phyloP scores from a whole-genome alignment of 306 rosid species.

The Vigna trinervia region DNA sequence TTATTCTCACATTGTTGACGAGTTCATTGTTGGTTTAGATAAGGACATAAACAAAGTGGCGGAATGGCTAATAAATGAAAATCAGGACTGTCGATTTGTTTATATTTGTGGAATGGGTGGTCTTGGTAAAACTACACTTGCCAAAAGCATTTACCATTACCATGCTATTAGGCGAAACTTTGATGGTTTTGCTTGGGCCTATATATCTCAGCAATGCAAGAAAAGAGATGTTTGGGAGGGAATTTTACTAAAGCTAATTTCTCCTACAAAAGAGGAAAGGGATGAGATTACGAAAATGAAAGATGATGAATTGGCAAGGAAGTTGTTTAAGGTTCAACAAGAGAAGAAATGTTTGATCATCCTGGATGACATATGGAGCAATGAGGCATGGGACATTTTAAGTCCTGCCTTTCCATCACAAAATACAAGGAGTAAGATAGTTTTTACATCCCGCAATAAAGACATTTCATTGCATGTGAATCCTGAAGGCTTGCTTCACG shows the following conservation, averaged over 20 bases:
- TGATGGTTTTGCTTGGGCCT: conserved; percentile 47
- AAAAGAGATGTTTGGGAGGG: conserved; percentile 61
- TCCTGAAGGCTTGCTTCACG: conserved; percentile 48
- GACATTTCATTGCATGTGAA: conserved; percentile 43
- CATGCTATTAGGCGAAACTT: conserved; percentile 43
- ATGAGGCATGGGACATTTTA: conserved; percentile 51
- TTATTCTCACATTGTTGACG: conserved; percentile 58
- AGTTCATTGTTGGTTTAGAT: conserved; percentile 56
- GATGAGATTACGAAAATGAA: conserved; percentile 50
- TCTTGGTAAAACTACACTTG: conserved; percentile 69
- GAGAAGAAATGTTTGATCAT: conserved; percentile 56
- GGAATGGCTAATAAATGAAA: conserved; percentile 40
- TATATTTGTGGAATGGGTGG: conserved; percentile 69
- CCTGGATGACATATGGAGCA: conserved; percentile 66
- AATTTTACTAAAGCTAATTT: conserved; percentile 44
- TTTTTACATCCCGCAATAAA: conserved; percentile 56
- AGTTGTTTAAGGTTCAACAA: conserved; percentile 48
- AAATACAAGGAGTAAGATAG: conserved; percentile 47
- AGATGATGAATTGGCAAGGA: conserved; percentile 54
- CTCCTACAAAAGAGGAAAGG: conserved; percentile 49
- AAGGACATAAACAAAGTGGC: conserved; percentile 41
- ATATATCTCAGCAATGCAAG: conserved; percentile 44
- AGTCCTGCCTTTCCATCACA: conserved; percentile 47
- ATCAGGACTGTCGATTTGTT: conserved; percentile 37
- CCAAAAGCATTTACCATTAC: conserved; percentile 49